phyloP scores from a whole-genome alignment of 2,329 filamentous ascomycete species.

The Thielaviopsis musarum region DNA sequence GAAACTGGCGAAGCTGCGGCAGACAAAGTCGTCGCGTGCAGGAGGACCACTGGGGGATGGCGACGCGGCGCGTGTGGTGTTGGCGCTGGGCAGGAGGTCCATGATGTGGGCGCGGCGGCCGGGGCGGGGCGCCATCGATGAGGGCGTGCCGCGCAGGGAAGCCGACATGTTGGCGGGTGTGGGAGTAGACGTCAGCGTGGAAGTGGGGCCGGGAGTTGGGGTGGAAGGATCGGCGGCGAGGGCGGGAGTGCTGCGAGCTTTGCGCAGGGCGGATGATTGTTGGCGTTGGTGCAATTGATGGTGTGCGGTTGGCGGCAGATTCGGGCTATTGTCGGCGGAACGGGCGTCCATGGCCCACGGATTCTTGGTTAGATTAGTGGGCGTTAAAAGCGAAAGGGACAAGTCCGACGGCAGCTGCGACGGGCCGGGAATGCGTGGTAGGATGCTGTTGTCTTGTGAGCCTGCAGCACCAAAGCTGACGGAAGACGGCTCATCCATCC shows the following conservation, averaged over 20 bases:
- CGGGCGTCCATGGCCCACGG: slow-evolving; percentile 4
- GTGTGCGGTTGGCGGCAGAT: neutral
- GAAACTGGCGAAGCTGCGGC: slow-evolving; percentile 11
- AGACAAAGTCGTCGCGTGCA: slow-evolving; percentile 7
- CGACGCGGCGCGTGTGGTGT: neutral
- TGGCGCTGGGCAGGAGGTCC: slow-evolving; percentile 8
- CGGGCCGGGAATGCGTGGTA: slow-evolving; percentile 8
- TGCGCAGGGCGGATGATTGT: neutral
- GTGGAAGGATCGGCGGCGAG: neutral
- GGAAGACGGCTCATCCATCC: slow-evolving; percentile 11
- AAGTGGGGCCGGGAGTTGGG: neutral
- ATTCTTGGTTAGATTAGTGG: slow-evolving; percentile 5
- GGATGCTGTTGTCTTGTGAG: neutral
- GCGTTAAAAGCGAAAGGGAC: neutral
- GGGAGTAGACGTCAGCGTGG: neutral
- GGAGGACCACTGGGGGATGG: neutral
- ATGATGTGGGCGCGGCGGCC: slow-evolving; percentile 4
- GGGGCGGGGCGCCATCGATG: neutral
- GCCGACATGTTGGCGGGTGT: neutral
- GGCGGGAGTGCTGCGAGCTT: neutral
- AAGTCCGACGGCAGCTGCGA: slow-evolving; percentile 9
- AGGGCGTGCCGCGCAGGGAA: neutral
- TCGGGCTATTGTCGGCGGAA: neutral
- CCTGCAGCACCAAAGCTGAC: slow-evolving; percentile 5
- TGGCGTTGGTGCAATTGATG: neutral